Base-by-base conservation (phyloP, 1,284 basidiomycete genomes). In the Fereydounia khargensis region DNA sequence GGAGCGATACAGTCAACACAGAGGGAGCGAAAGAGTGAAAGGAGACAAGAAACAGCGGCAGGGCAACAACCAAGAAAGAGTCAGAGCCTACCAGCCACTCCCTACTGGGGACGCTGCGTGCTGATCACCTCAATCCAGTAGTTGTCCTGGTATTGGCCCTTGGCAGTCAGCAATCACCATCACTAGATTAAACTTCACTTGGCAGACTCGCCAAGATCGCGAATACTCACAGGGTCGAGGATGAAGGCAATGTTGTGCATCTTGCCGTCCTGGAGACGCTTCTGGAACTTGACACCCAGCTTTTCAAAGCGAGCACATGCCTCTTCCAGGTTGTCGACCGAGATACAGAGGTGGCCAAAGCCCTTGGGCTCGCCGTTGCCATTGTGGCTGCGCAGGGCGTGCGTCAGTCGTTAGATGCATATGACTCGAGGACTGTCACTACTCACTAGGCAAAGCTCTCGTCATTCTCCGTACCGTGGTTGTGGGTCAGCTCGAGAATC, bases 171-270 rank as follows among this genome's bases (percentile, higher is more conserved):
- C n/a, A n/a, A n/a, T n/a, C n/a, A n/a, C n/a, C n/a, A n/a, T n/a
- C n/a, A n/a, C n/a, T n/a, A n/a, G n/a, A n/a, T n/a, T n/a, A n/a
- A n/a, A n/a, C n/a, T n/a, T n/a, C n/a, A n/a, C n/a, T n/a, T n/a
- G n/a, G n/a, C 34, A 6, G 21, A 16, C 34, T 35, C 6, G 19
- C n/a, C 23, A 19, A 36, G 2, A 76, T 81, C 68, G 20, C 19
- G 40, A 23, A n/a, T 13, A 61, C 57, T 34, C 48, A 61, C 61
- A 20, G 89, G 89, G 77, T 92, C 90, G 76, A 89, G 79, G 67
- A 91, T 85, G 76, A 95, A 94, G 2, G 91, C 91, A 55, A 90
- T 87, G 39, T 64, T 73, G 76, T 78, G 84, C 88, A 95, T 92
- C 74, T 82, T 86, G 6, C 91, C 91, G 45, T 94, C 91, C 4